These are phyloP conservation scores for Baudoinia panamericana DNA, from an alignment of 495 filamentous ascomycete species.

Conservation along the genomic window DNA sequence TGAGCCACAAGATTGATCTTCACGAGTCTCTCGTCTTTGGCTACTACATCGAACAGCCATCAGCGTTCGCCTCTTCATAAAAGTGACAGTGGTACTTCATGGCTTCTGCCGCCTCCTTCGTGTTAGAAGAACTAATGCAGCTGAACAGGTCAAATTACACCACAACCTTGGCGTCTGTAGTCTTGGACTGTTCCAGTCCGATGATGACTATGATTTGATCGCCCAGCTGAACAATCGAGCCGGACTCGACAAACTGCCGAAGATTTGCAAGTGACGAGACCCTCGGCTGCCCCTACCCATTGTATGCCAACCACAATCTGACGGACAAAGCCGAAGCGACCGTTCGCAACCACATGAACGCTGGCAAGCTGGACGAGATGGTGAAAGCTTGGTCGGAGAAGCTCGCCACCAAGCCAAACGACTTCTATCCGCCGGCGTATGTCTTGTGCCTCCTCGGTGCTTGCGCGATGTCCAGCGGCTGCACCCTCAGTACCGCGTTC, in stretches of 20 bases:
- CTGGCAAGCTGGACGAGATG: background rate
- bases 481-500: background rate
- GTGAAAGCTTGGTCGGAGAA: background rate
- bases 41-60: no score
- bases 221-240: slow-evolving; percentile 3
- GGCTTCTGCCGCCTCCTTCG: no score
- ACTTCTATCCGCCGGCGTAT: background rate
- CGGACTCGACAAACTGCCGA: slow-evolving; percentile 2
- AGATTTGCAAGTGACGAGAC: background rate
- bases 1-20: no score
- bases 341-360: background rate
- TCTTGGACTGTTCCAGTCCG: slow-evolving; percentile 17
- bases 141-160: no score
- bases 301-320: background rate
- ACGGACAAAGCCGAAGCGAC: background rate
- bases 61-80: no score
- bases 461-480: slow-evolving; percentile 11
- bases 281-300: background rate
- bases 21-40: no score
- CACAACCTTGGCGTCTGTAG: slow-evolving; percentile 19
- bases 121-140: no score
- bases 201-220: slow-evolving; percentile 17
- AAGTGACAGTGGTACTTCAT: no score
- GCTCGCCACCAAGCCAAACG: background rate
- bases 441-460: slow-evolving; percentile 2